phyloP scores from a whole-genome alignment of 306 rosid genomes.

The Castanea mollissima region DNA sequence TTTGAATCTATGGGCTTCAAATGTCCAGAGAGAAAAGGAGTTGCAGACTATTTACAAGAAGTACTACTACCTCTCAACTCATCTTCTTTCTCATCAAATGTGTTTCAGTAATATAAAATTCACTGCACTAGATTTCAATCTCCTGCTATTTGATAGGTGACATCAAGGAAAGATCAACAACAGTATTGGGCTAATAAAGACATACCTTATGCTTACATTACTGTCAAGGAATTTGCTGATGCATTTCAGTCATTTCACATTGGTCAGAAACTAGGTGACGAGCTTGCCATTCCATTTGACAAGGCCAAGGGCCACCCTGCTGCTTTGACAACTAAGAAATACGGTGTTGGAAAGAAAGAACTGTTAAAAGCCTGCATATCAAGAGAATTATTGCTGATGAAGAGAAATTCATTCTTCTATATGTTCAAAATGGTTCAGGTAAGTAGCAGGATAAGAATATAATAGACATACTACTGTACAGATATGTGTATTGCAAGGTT shows the following conservation, averaged over 20 bases:
- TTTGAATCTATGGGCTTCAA: conserved; percentile 74
- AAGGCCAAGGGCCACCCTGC: conserved; percentile 74
- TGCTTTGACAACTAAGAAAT: conserved; percentile 60
- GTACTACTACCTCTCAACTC: conserved; percentile 13
- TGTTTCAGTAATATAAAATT: not conserved
- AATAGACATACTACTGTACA: too few species aligned
- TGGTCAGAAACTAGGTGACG: conserved; percentile 72
- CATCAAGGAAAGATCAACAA: conserved; percentile 89
- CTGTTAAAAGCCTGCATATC: conserved; percentile 67
- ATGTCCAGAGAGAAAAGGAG: conserved; percentile 91
- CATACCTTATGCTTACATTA: conserved; percentile 55
- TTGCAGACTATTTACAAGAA: conserved; percentile 92
- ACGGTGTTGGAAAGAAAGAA: conserved; percentile 67
- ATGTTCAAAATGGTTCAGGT: conserved; percentile 78
- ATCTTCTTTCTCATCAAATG: too few species aligned
- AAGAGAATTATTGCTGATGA: conserved; percentile 86
- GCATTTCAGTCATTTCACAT: conserved; percentile 75
- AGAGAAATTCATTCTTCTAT: conserved; percentile 67
- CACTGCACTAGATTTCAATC: too few species aligned
- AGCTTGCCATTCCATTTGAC: conserved; percentile 71
- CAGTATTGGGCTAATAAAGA: conserved; percentile 73
- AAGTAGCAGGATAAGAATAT: conserved; percentile 9
- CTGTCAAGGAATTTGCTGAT: conserved; percentile 59
- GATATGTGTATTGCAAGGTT: too few species aligned
- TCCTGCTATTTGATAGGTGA: conserved; percentile 45